These are phyloP conservation scores for Smittium culicis DNA, from an alignment of 371 early-diverging fungal species.

Conservation along the genomic window DNA sequence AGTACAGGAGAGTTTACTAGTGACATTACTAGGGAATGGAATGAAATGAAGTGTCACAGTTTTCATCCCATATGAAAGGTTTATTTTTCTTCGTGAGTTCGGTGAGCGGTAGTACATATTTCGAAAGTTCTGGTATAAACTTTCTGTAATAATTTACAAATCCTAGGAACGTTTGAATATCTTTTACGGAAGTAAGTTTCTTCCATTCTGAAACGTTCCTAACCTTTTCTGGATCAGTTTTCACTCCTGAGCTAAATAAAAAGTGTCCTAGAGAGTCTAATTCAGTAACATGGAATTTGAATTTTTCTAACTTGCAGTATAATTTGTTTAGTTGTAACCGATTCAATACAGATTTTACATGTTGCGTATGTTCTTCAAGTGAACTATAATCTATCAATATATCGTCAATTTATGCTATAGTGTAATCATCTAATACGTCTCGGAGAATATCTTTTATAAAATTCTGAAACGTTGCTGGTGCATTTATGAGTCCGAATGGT, in stretches of 20 bases:
- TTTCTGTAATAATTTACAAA: slow-evolving; percentile 26
- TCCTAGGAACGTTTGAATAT: slow-evolving; percentile 29
- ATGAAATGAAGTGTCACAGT: background rate
- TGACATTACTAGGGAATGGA: background rate
- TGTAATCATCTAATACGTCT: slow-evolving; percentile 25
- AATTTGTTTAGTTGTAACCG: slow-evolving; percentile 15
- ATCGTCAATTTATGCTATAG: slow-evolving; percentile 40
- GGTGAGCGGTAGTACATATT: slow-evolving; percentile 17
- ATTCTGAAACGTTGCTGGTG: slow-evolving; percentile 33
- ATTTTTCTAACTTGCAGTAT: slow-evolving; percentile 35
- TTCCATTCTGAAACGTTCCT: slow-evolving; percentile 27
- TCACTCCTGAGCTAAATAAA: slow-evolving; percentile 23
- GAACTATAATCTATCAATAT: slow-evolving; percentile 38
- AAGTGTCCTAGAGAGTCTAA: slow-evolving; percentile 36
- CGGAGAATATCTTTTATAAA: slow-evolving; percentile 29
- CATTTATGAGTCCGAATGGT: slow-evolving; percentile 37
- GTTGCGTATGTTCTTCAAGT: slow-evolving; percentile 30
- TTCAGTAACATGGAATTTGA: slow-evolving; percentile 27
- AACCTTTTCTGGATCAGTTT: slow-evolving; percentile 22
- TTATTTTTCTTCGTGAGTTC: slow-evolving; percentile 6
- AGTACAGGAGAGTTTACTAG: slow-evolving; percentile 4
- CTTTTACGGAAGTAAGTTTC: slow-evolving; percentile 16
- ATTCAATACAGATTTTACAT: slow-evolving; percentile 28
- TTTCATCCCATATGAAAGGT: slow-evolving; percentile 4
- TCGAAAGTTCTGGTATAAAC: slow-evolving; percentile 21